A percentile compares a stretch with the other conserved stretches of the same genome.
Evolutionary conservation across 805 yeast genomes (phyloP).

Genomic region (Candida ortonii): DNA sequence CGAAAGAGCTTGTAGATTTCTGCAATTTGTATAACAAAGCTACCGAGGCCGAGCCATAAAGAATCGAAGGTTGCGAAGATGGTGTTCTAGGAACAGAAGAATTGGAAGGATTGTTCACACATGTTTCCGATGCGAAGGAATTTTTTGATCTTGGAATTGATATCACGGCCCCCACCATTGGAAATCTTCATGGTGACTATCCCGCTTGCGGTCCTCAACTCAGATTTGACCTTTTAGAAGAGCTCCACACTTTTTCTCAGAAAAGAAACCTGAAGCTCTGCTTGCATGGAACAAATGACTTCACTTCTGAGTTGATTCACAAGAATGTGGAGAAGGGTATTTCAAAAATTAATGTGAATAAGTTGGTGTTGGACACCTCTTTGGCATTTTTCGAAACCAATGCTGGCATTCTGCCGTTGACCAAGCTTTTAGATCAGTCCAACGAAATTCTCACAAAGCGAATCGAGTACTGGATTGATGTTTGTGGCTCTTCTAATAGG

Average conservation of each 20-base stretch:
- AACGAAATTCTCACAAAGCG: conserved; percentile 24
- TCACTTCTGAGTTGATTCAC: conserved; percentile 28
- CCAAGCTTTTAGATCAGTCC: conserved; percentile 29
- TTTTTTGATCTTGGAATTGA: conserved; percentile 36
- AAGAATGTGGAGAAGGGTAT: conserved; percentile 29
- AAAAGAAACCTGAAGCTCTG: conserved; percentile 28
- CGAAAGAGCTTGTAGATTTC: conserved; percentile 30
- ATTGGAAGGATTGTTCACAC: conserved; percentile 33
- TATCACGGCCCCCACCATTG: conserved; percentile 37
- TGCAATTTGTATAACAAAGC: conserved; percentile 31
- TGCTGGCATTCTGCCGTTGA: conserved; percentile 26
- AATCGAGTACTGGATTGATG: conserved; percentile 31
- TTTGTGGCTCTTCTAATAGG: conserved; percentile 29
- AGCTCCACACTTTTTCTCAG: conserved; percentile 20
- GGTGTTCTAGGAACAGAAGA: conserved; percentile 29
- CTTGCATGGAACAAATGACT: conserved; percentile 35
- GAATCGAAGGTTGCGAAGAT: conserved; percentile 40
- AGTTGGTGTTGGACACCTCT: conserved; percentile 29
- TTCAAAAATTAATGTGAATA: conserved; percentile 35
- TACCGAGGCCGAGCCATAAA: conserved; percentile 39
- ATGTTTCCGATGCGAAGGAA: conserved; percentile 32
- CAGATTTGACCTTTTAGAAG: conserved; percentile 28
- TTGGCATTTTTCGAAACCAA: conserved; percentile 25
- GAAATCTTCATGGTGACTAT: conserved; percentile 38
- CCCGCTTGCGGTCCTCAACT: conserved; percentile 34